A percentile compares a stretch with the other conserved stretches of the same genome.
Evolutionary conservation across 192 early-diverging fungal genomes (phyloP).

Genomic region (Rhizophagus clarus): DNA sequence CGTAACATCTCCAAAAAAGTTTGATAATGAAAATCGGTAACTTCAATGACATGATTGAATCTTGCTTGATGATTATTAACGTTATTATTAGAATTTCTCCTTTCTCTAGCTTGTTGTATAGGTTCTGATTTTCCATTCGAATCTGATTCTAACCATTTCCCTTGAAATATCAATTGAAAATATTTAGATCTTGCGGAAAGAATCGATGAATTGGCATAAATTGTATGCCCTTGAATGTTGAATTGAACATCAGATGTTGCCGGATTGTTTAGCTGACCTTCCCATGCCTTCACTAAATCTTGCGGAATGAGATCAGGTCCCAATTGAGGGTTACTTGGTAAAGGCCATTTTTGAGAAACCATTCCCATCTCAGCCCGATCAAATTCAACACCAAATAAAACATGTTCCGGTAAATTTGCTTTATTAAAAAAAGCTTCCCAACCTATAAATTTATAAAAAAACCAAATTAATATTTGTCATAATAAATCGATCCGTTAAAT

Average conservation of each 20-base stretch:
- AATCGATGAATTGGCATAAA: constrained; percentile 28
- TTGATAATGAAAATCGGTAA: constrained; percentile 27
- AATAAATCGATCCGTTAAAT: not conserved
- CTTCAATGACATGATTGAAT: constrained; percentile 19
- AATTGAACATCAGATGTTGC: constrained; percentile 23
- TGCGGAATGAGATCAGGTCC: not conserved
- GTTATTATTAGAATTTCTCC: not conserved
- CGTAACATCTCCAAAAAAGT: constrained; percentile 33
- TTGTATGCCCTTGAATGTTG: constrained; percentile 13
- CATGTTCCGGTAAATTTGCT: constrained; percentile 22
- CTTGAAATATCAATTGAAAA: constrained; percentile 23
- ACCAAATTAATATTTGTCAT: not conserved
- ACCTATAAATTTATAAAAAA: not conserved
- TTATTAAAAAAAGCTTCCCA: constrained; percentile 22
- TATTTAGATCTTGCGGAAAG: constrained; percentile 23
- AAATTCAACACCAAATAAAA: constrained; percentile 30
- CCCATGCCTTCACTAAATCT: constrained; percentile 28
- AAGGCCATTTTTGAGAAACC: constrained; percentile 19
- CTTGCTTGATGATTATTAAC: not conserved
- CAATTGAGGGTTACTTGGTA: constrained; percentile 8
- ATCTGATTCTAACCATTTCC: constrained; percentile 20
- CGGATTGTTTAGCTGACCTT: constrained; percentile 22
- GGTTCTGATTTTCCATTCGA: not conserved
- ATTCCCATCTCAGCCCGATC: constrained; percentile 12
- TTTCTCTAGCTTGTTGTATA: not conserved